Percentiles rank a stretch among this genome's conserved stretches.
Conservation (phyloP, 495 filamentous ascomycete species). For the Zalerion maritima region DNA sequence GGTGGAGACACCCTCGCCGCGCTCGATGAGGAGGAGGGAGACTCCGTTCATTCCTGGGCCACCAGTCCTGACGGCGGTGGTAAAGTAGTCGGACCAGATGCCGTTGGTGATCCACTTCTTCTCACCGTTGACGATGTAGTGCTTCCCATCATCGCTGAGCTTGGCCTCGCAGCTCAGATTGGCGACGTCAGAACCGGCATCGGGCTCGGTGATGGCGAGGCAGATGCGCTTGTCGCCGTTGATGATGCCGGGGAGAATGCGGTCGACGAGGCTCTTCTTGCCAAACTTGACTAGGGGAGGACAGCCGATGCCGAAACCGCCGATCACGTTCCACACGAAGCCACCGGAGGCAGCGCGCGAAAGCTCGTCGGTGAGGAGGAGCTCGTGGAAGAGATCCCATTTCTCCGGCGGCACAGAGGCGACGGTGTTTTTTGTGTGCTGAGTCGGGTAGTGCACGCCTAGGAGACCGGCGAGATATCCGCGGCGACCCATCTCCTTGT, state of each 20-base stretch:
- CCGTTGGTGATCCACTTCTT: slow-evolving; percentile 99
- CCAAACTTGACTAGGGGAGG: slow-evolving; percentile 88
- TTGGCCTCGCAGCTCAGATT: slow-evolving; percentile 93
- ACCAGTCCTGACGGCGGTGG: slow-evolving; percentile 86
- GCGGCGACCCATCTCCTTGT: slow-evolving; percentile 85
- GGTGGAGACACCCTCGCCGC: slow-evolving; percentile 69
- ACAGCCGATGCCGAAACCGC: slow-evolving; percentile 86
- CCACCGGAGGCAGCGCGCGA: slow-evolving; percentile 79
- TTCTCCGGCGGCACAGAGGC: slow-evolving; percentile 69
- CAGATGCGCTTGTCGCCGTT: slow-evolving; percentile 93
- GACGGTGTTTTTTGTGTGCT: slow-evolving; percentile 55
- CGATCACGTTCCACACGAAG: slow-evolving; percentile 95
- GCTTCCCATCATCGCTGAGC: slow-evolving; percentile 83
- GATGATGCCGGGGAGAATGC: slow-evolving; percentile 61
- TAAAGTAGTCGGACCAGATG: slow-evolving; percentile 94
- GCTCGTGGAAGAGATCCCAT: slow-evolving; percentile 97
- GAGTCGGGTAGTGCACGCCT: slow-evolving; percentile 62
- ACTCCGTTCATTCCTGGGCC: slow-evolving; percentile 78
- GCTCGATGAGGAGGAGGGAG: slow-evolving; percentile 72
- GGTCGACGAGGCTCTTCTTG: slow-evolving; percentile 75
- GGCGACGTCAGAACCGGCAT: slow-evolving; percentile 63
- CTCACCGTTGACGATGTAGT: slow-evolving; percentile 98
- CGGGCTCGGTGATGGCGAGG: slow-evolving; percentile 40
- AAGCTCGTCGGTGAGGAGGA: slow-evolving; percentile 86
- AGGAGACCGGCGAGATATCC: slow-evolving; percentile 86